Base-by-base conservation (phyloP, 2,329 filamentous ascomycete genomes). In the Aspergillus intermedius region DNA sequence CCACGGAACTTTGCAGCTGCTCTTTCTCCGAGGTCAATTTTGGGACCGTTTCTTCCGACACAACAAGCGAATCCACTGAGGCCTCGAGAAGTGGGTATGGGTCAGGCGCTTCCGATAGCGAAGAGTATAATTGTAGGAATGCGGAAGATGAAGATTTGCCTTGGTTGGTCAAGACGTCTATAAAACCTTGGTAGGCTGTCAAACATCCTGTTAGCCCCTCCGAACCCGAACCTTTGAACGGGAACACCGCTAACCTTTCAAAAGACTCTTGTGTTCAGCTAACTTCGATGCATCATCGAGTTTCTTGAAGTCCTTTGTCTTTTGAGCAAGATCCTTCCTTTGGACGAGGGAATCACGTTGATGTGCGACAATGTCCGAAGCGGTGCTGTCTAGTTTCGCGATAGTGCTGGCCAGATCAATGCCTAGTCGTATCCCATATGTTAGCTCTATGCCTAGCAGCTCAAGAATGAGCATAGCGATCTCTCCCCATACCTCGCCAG, bases 251-350 rank as follows among this genome's bases (percentile, higher is more conserved):
- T 19, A 66, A 90, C 88, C 84, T 77, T 95, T 96, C 50, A 98
- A 73, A 45, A 98, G 73, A 35, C 82, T 82, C 72, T 97, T 98
- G 74, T 95, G 83, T 68, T 98, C 93, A 4, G 77, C 77, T 47
- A 98, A 73, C 69, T 97, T 98, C 49, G 81, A 82, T 9, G 86
- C 75, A 75, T 98, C 90, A 60, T 97, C 91, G 9, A 95, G 79
- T 68, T 96, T 97, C 52, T 91, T 80, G 60, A 97, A 98, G 61
- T 97, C 91, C 64, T 98, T 98, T 1, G 93, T 98, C 77, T 96
- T 97, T 65, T 96, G 91, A n/a, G 94, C 93, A 17, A 98, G 77
- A 52, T 98, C 94, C 66, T 98, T 98, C 46, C 93, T 81, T 67
- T 98, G 91, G 0, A 96, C 85, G 4, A 95, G 86, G n/a, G 91